These are phyloP conservation scores for Phyllosticta paracitricarpa DNA, from an alignment of 2,329 filamentous ascomycete species.

Conservation along the genomic window DNA sequence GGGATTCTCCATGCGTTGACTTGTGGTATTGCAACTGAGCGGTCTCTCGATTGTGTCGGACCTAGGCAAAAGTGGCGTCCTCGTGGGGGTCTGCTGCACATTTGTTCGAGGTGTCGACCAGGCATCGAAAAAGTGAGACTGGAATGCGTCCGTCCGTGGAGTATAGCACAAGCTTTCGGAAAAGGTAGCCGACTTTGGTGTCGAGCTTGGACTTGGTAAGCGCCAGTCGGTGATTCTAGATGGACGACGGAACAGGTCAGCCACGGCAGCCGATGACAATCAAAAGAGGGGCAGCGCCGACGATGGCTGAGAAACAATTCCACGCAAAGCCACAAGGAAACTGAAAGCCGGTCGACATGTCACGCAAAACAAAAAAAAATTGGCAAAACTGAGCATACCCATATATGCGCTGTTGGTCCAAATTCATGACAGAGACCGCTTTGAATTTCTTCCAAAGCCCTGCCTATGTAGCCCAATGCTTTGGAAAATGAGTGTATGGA, in stretches of 20 bases:
- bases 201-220: slow-evolving; percentile 41
- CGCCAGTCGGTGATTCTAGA: slow-evolving; percentile 37
- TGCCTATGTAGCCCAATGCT: background rate
- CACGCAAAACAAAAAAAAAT: background rate
- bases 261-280: background rate
- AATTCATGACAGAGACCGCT: slow-evolving; percentile 11
- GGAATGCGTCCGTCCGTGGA: slow-evolving; percentile 32
- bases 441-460: background rate
- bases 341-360: background rate
- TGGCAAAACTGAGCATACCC: slow-evolving; percentile 5
- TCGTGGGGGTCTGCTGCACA: slow-evolving; percentile 31
- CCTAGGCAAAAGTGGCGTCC: slow-evolving; percentile 30
- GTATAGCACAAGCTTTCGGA: slow-evolving; percentile 34
- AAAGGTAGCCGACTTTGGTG: slow-evolving; percentile 35
- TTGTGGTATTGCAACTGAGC: slow-evolving; percentile 25
- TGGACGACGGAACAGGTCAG: background rate
- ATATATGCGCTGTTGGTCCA: slow-evolving; percentile 10
- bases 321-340: background rate
- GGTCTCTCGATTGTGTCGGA: slow-evolving; percentile 27
- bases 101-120: slow-evolving; percentile 36
- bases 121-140: slow-evolving; percentile 40
- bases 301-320: background rate
- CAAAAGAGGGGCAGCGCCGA: background rate
- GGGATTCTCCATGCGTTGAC: slow-evolving; percentile 29
- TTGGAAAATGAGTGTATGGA: background rate